Base-by-base conservation (phyloP, 768 basidiomycete species). In the Pleurotus cornucopiae region DNA sequence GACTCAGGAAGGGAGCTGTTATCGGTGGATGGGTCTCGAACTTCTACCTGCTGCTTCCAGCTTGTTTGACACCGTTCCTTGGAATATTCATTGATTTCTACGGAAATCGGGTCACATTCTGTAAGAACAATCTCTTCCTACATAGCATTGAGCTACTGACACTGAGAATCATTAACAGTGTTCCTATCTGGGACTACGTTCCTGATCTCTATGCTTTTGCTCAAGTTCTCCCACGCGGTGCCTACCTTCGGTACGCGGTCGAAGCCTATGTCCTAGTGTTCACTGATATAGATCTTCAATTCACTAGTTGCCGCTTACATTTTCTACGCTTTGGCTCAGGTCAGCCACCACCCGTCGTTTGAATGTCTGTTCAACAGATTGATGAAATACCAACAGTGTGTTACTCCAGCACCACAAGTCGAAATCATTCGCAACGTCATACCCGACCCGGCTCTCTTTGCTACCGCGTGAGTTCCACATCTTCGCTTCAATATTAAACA, bases 21-120 rank as follows among this genome's bases (percentile, higher is more conserved):
- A 67, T 76, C 34, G 73, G 73, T n/a, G 73, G 74, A 56, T 76
- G 74, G 74, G 74, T 75, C 9, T 73, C 73, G 3, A 73, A 71
- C 58, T 72, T 76, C 64, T 76, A 75, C 61, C 62, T 76, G 40
- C 63, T 76, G 41, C 68, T 76, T 6, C 74, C 74, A 1, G 69
- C 69, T 5, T 68, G 68, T 46, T 57, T 75, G 56, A 75, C 73
- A 3, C 74, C 74, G 26, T 73, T 76, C 64, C 53, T 74, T 40
- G 73, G 74, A 23, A 65, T 75, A 49, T 73, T 73, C 60, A 70
- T 76, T 48, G 74, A 76, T 62, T 61, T 67, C 6, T 71, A 63
- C 53, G 74, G 74, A 13, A 67, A 73, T 54, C 69, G 74, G 9
- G 66, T 76, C 14, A 64, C 69, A 18, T 70, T 76, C 60, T 60